Base-by-base conservation (phyloP, 2,329 filamentous ascomycete species). In the Colletotrichum filicis region DNA sequence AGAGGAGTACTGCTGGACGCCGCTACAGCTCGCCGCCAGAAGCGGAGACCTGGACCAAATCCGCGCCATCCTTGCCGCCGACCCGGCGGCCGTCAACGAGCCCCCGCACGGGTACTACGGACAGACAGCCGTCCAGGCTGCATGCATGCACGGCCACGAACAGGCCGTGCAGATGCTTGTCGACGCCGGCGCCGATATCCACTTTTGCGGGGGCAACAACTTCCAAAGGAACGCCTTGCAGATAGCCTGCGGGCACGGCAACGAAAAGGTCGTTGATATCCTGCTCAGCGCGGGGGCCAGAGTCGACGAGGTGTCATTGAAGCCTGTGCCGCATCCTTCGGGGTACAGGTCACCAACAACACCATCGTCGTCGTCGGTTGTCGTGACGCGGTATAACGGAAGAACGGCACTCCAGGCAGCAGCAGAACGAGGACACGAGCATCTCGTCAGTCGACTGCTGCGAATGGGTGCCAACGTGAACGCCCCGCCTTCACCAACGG, bases 381-480 rank as follows among this genome's bases (percentile, higher is more conserved):
- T 28, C 12, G 58, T 46, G n/a, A 74, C 72, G 30, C 81, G 72
- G 78, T 82, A 82, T 63, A 78, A 79, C 57, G 82, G 73, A 71
- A 81, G 76, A 76, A 87, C 71, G 78, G 84, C 76, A 74, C 82
- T 80, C 78, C 87, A 76, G 80, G 79, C 74, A 74, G 83, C 82
- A 12, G 77, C 79, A 1, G 77, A 79, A 30, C 75, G 75, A 5
- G 80, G 80, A 1, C 75, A 82, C 69, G 7, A 74, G n/a, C 70
- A 75, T 3, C 61, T 82, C 5, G 76, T 80, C 6, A 61, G 74
- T 24, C 70, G 69, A 19, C 78, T 84, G 3, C 70, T 83, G 37
- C 76, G 78, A 5, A 71, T 74, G 4, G 81, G 81, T 6, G 82
- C 82, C 16, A 67, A 81, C 14, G 65, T 82, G 16, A 78, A 83